Conservation (phyloP, 345 rosid species). For the Hibiscus trionum region DNA sequence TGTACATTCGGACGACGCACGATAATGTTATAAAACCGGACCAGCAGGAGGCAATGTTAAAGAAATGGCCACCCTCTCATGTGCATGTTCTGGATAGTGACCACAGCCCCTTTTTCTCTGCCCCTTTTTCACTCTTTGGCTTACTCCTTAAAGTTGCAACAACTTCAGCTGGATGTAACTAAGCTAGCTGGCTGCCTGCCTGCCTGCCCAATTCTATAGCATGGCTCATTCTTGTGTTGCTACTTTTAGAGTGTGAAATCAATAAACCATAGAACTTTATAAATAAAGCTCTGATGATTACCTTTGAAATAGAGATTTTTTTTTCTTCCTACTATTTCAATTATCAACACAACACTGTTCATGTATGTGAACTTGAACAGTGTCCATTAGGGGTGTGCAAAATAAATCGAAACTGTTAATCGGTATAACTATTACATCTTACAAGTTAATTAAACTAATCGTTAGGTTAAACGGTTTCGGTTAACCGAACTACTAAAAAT, state of each 20-base stretch:
- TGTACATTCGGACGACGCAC: conserved; percentile 58
- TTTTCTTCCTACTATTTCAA: neutral
- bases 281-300: neutral
- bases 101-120: conserved; percentile 81
- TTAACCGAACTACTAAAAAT: no score
- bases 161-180: conserved; percentile 22
- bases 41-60: conserved; percentile 78
- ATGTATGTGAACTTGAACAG: neutral
- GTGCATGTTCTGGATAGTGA: conserved; percentile 56
- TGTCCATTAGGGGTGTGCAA: no score
- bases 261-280: neutral
- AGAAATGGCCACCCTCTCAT: conserved; percentile 58
- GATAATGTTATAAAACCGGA: conserved; percentile 58
- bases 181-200: neutral
- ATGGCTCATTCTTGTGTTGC: neutral
- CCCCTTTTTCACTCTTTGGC: conserved; percentile 59
- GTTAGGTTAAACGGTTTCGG: no score
- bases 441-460: no score
- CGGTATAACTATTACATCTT: no score
- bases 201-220: neutral
- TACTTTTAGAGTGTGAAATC: neutral
- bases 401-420: no score
- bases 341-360: no score
- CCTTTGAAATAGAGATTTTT: neutral
- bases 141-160: conserved; percentile 60